Evolutionary conservation across 345 rosid genomes (phyloP).

Genomic region (Cardiospermum halicacabum): DNA sequence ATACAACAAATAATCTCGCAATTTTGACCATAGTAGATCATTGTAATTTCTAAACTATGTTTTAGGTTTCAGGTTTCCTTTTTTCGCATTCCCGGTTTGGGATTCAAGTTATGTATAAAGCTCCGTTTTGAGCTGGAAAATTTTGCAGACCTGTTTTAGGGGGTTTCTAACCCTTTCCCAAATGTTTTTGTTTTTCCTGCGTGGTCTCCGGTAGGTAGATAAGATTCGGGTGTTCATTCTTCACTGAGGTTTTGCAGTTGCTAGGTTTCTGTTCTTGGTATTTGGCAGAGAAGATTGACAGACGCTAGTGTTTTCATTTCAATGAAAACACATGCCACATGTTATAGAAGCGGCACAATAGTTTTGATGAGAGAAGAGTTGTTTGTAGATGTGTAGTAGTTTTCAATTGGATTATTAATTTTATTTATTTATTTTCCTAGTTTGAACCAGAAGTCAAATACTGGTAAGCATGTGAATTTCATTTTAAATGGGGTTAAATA

Average conservation of each 20-base stretch:
- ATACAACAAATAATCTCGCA: constrained; percentile 8
- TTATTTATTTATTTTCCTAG: no score
- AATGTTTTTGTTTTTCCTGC: constrained; percentile 16
- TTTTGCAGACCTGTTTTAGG: constrained; percentile 18
- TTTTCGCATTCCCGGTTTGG: no score
- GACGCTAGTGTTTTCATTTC: no score
- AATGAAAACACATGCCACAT: no score
- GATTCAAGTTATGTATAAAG: not conserved
- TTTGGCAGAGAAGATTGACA: not conserved
- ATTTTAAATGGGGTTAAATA: no score
- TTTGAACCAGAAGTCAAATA: no score
- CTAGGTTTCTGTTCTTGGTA: not conserved
- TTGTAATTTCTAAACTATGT: not conserved
- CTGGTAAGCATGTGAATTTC: no score
- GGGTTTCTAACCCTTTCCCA: no score
- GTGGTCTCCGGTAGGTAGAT: constrained; percentile 20
- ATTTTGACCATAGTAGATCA: constrained; percentile 8
- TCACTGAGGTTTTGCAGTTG: not conserved
- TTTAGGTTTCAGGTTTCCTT: constrained; percentile 15
- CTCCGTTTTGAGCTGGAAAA: constrained; percentile 28
- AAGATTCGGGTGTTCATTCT: not conserved
- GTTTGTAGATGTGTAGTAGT: no score
- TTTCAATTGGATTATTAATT: no score
- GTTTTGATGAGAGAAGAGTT: no score
- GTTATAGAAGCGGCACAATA: no score